Evolutionary conservation across 2,329 filamentous ascomycete species (phyloP), one percentile per base, ranked within the genome.

Genomic region (Hortaea sp.): DNA sequence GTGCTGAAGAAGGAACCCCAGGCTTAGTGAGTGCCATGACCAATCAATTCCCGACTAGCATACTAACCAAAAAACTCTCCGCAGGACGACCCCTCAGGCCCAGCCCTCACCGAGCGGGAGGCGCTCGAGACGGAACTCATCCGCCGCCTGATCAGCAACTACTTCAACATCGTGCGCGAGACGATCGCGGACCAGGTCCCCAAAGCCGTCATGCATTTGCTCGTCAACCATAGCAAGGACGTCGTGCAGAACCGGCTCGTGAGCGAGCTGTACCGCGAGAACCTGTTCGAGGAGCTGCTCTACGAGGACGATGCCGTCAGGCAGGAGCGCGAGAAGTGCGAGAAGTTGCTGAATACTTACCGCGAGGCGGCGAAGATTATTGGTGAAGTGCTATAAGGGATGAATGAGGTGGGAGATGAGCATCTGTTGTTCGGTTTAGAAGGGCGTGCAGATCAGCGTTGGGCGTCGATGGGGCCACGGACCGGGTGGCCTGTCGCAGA

Each of bases 81-180:
- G n/a, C 41, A 60, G 57, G 57, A 60, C 42, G 57, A 59, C 42
- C 58, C 57, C 32, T 50, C 58, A 11, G 57, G 56, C 34, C 88
- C 88, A 31, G 88, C 87, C 46, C 78, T 98, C 59, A 95, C 89
- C 1, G 92, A 98, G 57, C 86, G 92, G 44, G 92, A 98, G 70
- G 85, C 88, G 39, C 85, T 98, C 73, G 92, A 98, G 70, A 97
- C 92, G 7, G 92, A 98, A 68, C 81, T 98, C 37, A 98, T 98
- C 64, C 85, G 90, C 41, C 86, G 89, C 41, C 79, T 98, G 47
- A 98, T 98, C 65, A 94, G 87, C 30, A 95, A 89, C 1, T 98
- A 98, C 74, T 98, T 98, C 75, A 94, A 95, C 66, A 98, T 98
- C 61, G 92, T 98, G 41, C 86, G 92, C 52, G 92, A 98, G 69